These are phyloP conservation scores for Colletotrichum gigasporum DNA, from an alignment of 2,329 filamentous ascomycete genomes.

Conservation along the genomic window DNA sequence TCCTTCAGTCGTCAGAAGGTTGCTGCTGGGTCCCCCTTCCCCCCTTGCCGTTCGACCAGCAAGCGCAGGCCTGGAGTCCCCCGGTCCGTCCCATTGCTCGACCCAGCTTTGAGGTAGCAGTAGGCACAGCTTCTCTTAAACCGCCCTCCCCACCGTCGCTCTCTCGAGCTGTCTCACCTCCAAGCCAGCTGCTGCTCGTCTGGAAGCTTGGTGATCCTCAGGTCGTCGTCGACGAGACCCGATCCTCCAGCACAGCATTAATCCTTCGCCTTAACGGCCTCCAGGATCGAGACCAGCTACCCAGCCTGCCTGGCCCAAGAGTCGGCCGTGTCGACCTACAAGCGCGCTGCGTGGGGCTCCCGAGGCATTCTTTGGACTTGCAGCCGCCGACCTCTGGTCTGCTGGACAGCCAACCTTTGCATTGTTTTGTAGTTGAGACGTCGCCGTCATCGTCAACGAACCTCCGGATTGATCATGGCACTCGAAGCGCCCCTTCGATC, in stretches of 20 bases:
- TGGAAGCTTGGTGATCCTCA: constrained; percentile 36
- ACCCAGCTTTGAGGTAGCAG: constrained; percentile 25
- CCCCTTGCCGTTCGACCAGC: constrained; percentile 15
- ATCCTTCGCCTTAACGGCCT: constrained; percentile 20
- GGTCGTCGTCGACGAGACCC: constrained; percentile 34
- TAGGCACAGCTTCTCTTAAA: constrained; percentile 42
- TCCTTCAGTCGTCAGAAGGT: constrained; percentile 7
- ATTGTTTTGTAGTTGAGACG: not conserved
- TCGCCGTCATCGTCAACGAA: not conserved
- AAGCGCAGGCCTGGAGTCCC: constrained; percentile 35
- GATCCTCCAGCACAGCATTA: constrained; percentile 32
- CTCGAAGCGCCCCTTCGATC: constrained; percentile 70
- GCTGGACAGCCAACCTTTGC: not conserved
- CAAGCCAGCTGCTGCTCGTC: constrained; percentile 34
- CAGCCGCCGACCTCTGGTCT: not conserved
- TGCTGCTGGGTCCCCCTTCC: not conserved
- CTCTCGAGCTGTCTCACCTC: constrained; percentile 30
- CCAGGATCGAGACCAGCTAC: constrained; percentile 18
- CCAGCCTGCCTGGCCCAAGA: not conserved
- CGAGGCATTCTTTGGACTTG: constrained; percentile 36
- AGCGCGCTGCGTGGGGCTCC: constrained; percentile 28
- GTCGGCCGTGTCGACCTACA: constrained; percentile 3
- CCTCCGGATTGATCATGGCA: constrained; percentile 58
- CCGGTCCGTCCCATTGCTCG: constrained; percentile 26
- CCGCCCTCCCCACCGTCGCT: constrained; percentile 41